Base-by-base conservation (phyloP, 116 monocot species). In the Posidonia oceanica region DNA sequence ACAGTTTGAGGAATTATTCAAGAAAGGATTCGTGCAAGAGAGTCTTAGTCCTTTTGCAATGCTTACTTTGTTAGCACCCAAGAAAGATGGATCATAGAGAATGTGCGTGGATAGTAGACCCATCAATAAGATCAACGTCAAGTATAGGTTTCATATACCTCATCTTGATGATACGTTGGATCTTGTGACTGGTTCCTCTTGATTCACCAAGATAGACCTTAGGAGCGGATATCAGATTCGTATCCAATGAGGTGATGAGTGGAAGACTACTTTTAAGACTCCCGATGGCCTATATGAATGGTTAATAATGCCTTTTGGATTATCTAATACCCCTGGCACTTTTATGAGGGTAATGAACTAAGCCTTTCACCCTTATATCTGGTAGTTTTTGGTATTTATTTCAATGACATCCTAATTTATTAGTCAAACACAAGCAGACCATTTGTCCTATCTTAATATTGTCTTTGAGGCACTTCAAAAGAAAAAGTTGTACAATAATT, bases 371-470 rank as follows among this genome's bases (percentile, higher is more conserved):
- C 65, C 15, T 14, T 70, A 21, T 17, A 37, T 54, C 14, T 55
- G 5, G 0, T 58, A 59, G 20, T 75, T 52, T 52, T 3, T 69
- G 13, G 52, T 69, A 36, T 75, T 0, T 75, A 75, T 18, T 75
- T 75, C 36, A 59, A 75, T 39, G 52, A 69, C 14, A 75, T 75
- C 16, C 29, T 69, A 4, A 69, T 69, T 20, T 69, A 68, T 21
- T 29, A 69, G 0, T 0, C 7, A 54, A 12, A 3, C 3, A 12
- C 17, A 44, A 44, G 0, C 0, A 0, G 6, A 6, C 13, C 57
- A 74, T 57, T 38, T 56, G 15, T 7, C 11, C 3, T 65, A 66
- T 7, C 0, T 66, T 7, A 2, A 0, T 0, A 3, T 56, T 20
- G 57, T 66, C 1, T 39, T 54, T 1, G 14, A 4, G 3, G 4